Evolutionary conservation across 1,284 basidiomycete species (phyloP).

Genomic region (Tilletia caries): DNA sequence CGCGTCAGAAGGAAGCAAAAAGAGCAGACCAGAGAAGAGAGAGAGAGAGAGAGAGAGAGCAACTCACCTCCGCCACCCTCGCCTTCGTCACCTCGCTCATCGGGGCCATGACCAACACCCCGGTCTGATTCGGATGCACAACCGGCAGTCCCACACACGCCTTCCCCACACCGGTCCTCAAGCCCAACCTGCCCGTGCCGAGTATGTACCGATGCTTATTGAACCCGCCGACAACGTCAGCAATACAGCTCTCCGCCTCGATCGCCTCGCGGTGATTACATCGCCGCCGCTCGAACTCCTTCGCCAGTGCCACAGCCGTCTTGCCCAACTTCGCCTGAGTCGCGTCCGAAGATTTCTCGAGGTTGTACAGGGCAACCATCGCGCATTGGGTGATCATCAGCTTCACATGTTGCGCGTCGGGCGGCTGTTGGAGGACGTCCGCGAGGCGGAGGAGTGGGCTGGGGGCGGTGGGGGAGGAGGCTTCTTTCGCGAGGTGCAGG

Average conservation of each 20-base stretch:
- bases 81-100: conserved; percentile 43
- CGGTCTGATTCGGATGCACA: conserved; percentile 43
- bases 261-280: conserved; percentile 87
- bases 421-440: conserved; percentile 31
- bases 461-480: conserved; percentile 1
- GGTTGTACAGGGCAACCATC: conserved; percentile 47
- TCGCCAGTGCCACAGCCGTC: not conserved
- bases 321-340: not conserved
- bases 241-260: conserved; percentile 76
- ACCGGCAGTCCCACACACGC: conserved; percentile 38
- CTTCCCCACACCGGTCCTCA: conserved; percentile 30
- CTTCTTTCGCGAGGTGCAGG: conserved; percentile 35
- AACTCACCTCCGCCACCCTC: conserved; percentile 29
- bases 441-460: conserved; percentile 17
- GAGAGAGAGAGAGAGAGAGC: not conserved
- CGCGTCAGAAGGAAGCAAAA: not conserved
- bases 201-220: conserved; percentile 52
- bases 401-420: conserved; percentile 40
- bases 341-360: conserved; percentile 54
- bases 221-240: conserved; percentile 62
- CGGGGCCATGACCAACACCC: conserved; percentile 50
- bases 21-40: not conserved
- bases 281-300: not conserved
- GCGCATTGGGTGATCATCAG: conserved; percentile 51
- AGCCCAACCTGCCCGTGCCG: conserved; percentile 27